These are phyloP conservation scores for Cordyceps pruinosa DNA, from an alignment of 2,329 filamentous ascomycete genomes.

Conservation along the genomic window DNA sequence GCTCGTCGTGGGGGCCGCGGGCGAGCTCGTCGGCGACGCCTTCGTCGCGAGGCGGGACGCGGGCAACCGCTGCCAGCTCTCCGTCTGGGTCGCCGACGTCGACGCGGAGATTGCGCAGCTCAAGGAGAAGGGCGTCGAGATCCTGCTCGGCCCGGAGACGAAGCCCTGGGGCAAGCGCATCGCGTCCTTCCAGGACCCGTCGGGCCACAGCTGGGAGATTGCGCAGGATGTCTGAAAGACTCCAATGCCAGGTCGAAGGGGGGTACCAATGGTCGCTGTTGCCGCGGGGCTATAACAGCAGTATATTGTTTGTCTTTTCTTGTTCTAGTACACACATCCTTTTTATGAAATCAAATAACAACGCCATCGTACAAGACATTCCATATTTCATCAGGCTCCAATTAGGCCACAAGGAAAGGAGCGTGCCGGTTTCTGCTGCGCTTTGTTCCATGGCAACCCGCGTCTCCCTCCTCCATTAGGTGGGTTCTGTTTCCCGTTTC, in stretches of 20 bases:
- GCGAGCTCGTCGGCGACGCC: constrained; percentile 8
- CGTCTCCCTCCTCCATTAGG: constrained; percentile 4
- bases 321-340: not conserved
- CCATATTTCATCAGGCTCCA: not conserved
- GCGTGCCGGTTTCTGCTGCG: not conserved
- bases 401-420: not conserved
- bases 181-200: constrained; percentile 15
- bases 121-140: constrained; percentile 8
- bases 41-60: not conserved
- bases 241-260: too few species aligned
- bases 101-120: constrained; percentile 13
- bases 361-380: not conserved
- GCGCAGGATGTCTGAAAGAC: constrained; percentile 6
- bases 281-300: not conserved
- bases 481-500: not conserved
- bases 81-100: constrained; percentile 14
- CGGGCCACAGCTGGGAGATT: constrained; percentile 14
- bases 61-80: constrained; percentile 12
- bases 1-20: not conserved
- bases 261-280: not conserved
- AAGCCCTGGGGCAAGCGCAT: constrained; percentile 14
- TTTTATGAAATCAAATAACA: not conserved
- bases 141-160: constrained; percentile 9
- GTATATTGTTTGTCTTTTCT: not conserved
- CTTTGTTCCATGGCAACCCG: not conserved